Conservation (phyloP, 495 filamentous ascomycete genomes). For the Penicillium antarcticum region DNA sequence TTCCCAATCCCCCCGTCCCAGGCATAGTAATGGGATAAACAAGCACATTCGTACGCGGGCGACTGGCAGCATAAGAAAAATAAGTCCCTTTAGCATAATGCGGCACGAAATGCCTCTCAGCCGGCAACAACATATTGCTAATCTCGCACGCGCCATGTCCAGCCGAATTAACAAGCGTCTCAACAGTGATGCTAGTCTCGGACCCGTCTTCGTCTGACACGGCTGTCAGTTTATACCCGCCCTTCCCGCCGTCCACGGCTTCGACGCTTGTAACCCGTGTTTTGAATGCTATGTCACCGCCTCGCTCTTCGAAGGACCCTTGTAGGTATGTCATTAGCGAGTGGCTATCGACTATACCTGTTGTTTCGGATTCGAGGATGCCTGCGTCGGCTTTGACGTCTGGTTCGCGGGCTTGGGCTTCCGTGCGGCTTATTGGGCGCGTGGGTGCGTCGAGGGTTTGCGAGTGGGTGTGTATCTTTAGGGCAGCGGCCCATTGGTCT, state of each 20-base stretch:
- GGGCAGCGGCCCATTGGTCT: conserved; percentile 61
- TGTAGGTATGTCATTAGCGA: conserved; percentile 75
- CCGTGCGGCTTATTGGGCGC: conserved; percentile 57
- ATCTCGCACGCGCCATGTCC: conserved; percentile 74
- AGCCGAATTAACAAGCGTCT: conserved; percentile 80
- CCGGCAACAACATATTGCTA: conserved; percentile 77
- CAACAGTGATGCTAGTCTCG: conserved; percentile 59
- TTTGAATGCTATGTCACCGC: conserved; percentile 68
- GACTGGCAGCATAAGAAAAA: conserved; percentile 72
- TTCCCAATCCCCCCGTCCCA: conserved; percentile 81
- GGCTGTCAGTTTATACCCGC: conserved; percentile 58
- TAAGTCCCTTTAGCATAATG: conserved; percentile 95
- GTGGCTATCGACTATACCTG: conserved; percentile 90
- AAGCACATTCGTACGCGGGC: conserved; percentile 67
- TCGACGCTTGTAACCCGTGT: conserved; percentile 59
- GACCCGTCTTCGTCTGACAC: conserved; percentile 35
- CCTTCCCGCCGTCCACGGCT: conserved; percentile 38
- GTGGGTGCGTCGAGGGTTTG: conserved; percentile 65
- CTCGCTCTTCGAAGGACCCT: conserved; percentile 70
- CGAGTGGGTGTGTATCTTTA: conserved; percentile 65
- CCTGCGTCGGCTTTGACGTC: conserved; percentile 66
- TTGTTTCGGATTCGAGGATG: conserved; percentile 76
- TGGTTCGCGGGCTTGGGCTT: conserved; percentile 67
- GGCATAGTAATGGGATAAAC: conserved; percentile 83
- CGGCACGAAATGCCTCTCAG: conserved; percentile 51